Conservation (phyloP, 345 rosid species). For the Isatis tinctoria region DNA sequence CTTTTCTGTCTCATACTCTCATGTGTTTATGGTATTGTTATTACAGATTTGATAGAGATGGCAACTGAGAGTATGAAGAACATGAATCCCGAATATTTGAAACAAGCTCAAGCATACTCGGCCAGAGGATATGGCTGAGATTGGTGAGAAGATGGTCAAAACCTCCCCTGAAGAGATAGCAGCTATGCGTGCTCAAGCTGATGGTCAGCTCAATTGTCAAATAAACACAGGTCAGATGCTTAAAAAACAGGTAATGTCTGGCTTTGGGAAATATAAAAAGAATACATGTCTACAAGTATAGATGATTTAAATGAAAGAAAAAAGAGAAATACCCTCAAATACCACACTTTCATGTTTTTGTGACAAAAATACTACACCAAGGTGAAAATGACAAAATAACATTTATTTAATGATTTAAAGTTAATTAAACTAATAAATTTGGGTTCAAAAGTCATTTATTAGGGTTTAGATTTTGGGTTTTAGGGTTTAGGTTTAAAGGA, state of each 20-base stretch:
- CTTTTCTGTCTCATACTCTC: neutral
- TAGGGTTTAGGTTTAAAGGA: too few relatives aligned
- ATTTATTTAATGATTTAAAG: too few relatives aligned
- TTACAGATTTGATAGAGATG: conserved; percentile 82
- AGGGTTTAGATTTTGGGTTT: too few relatives aligned
- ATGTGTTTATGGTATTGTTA: neutral
- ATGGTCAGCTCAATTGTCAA: conserved; percentile 69
- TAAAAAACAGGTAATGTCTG: conserved; percentile 57
- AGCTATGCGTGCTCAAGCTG: conserved; percentile 64
- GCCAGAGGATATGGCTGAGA: conserved; percentile 88
- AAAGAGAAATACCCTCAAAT: too few relatives aligned
- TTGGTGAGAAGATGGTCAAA: conserved; percentile 82
- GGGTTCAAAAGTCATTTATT: too few relatives aligned
- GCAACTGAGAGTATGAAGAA: conserved; percentile 91
- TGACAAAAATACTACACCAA: too few relatives aligned
- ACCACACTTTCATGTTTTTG: too few relatives aligned
- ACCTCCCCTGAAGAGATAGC: conserved; percentile 87
- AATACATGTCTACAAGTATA: too few relatives aligned
- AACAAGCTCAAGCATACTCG: conserved; percentile 67
- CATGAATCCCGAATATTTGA: conserved; percentile 86
- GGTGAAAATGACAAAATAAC: too few relatives aligned
- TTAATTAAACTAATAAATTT: too few relatives aligned
- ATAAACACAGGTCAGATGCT: conserved; percentile 78
- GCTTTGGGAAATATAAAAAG: neutral
- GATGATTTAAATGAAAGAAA: too few relatives aligned